A percentile compares a stretch with the other conserved stretches of the same genome.
Evolutionary conservation across 2,329 filamentous ascomycete genomes (phyloP).

Genomic region (Pseudogymnoascus sp.): DNA sequence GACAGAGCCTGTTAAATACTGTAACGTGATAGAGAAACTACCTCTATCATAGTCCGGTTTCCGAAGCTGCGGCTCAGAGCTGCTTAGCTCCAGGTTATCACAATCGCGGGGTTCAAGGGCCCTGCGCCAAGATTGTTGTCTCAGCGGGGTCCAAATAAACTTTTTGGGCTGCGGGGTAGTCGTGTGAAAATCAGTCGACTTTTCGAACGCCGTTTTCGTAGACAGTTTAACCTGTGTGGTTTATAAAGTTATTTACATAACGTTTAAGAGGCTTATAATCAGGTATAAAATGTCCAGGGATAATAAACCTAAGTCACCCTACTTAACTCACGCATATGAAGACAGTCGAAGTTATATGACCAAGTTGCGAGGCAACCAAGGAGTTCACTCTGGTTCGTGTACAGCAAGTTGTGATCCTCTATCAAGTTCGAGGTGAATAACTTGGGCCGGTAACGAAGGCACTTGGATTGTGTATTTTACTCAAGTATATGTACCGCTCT

Average conservation of each 20-base stretch:
- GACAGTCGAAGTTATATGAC: background rate
- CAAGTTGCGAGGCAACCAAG: background rate
- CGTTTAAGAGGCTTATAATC: background rate
- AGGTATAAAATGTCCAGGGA: background rate
- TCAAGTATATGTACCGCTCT: background rate
- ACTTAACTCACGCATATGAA: background rate
- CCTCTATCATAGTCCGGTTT: background rate
- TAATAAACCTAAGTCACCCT: background rate
- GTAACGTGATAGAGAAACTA: background rate
- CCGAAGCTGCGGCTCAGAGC: background rate
- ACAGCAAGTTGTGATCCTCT: background rate
- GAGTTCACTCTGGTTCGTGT: background rate
- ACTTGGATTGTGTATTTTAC: background rate
- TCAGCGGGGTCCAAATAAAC: background rate
- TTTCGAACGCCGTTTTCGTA: background rate
- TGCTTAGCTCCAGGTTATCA: background rate
- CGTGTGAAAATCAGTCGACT: background rate
- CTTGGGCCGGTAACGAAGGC: background rate
- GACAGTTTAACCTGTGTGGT: background rate
- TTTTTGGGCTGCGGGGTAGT: slow-evolving; percentile 5
- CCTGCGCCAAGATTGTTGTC: background rate
- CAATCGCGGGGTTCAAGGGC: background rate
- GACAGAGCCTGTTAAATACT: background rate
- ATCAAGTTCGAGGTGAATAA: background rate
- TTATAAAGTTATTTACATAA: background rate